Evolutionary conservation across 306 rosid species (phyloP), one percentile per base, ranked within the genome.

Genomic region (Prunus padus): DNA sequence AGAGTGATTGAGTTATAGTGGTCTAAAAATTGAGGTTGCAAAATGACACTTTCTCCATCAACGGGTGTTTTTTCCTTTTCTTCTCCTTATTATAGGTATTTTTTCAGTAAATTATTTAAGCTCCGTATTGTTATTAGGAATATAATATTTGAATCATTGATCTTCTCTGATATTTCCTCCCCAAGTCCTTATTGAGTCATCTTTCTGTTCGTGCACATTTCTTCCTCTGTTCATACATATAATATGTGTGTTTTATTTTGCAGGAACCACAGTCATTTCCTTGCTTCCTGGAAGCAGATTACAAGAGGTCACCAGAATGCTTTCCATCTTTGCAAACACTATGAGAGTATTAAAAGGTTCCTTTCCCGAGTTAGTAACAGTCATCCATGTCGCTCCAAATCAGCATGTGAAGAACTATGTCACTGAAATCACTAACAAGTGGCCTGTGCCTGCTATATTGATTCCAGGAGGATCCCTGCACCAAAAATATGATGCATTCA

Each of bases 271-370:
- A 60, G 80, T 89, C 75, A 80, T 95, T 72, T 92, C 93, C 82
- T 80, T 95, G 88, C 97, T 92, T 90, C 98, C 98, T 74, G 98
- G 97, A 85, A 95, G 97, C 84, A 92, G 98, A 86, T 76, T 87
- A 66, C 97, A 92, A 82, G 98, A 95, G 83, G 96, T 92, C 82
- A 84, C 81, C 23, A 88, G 89, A 84, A 92, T 95, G 97, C 87
- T 89, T 74, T 84, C 96, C 47, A 83, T 95, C 82, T 95, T 82
- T 18, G 70, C 86, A 74, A 82, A 83, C 45, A 72, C 97, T 4
- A 28, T 92, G 86, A 87, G 74, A 77, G 77, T 88, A 23, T 76
- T 95, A 60, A 83, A 84, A 80, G 88, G 76, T 16, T 69, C 76
- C 4, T 68, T 80, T 75, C 97, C 93, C 6, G 74, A 82, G 72